These are phyloP conservation scores for Piedraia hortae DNA, from an alignment of 2,329 filamentous ascomycete species.

Conservation along the genomic window DNA sequence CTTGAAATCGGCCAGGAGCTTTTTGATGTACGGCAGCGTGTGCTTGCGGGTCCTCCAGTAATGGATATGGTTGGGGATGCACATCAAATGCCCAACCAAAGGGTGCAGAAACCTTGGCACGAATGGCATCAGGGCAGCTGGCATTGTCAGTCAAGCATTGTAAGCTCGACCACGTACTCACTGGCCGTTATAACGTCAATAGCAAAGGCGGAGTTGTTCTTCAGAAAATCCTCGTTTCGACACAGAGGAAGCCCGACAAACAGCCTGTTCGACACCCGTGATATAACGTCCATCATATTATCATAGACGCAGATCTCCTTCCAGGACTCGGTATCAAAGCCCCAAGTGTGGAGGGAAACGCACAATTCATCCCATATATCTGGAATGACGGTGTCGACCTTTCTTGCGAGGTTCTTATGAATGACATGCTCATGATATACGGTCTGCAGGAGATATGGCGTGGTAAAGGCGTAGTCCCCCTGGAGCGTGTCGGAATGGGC, in stretches of 20 bases:
- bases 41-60: slow-evolving; percentile 1
- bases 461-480: background rate
- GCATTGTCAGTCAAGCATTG: too few relatives aligned
- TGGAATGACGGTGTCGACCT: background rate
- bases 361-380: background rate
- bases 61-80: background rate
- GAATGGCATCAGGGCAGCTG: slow-evolving; percentile 1
- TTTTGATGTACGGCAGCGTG: slow-evolving; percentile 1
- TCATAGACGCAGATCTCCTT: too few relatives aligned
- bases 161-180: too few relatives aligned
- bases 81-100: background rate
- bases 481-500: background rate
- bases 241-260: slow-evolving; percentile 20
- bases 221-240: slow-evolving; percentile 20
- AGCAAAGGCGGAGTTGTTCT: slow-evolving; percentile 11
- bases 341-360: too few relatives aligned
- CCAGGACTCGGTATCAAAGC: too few relatives aligned
- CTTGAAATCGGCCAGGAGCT: slow-evolving; percentile 1
- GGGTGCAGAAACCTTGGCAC: slow-evolving; percentile 1
- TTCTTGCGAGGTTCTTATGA: background rate
- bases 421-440: background rate
- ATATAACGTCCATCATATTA: slow-evolving; percentile 1
- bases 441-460: background rate
- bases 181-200: slow-evolving; percentile 1
- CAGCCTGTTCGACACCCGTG: slow-evolving; percentile 5